Conservation (phyloP, 441 rosid genomes). For the Arabidopsis lyrata region DNA sequence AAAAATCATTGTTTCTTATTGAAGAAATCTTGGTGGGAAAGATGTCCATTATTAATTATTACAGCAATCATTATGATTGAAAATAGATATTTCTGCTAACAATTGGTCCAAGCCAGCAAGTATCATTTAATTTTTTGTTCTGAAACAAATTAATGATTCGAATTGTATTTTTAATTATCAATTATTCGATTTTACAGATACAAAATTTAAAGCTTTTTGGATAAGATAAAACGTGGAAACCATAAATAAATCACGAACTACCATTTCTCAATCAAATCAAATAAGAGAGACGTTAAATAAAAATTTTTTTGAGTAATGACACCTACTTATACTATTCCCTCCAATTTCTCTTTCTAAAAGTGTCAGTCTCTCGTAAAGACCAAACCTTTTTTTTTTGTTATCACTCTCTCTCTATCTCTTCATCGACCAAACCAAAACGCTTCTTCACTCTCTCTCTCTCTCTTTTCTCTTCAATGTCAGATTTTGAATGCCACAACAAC, state of each 20-base stretch:
- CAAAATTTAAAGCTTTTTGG: background rate
- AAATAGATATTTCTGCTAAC: slow-evolving; percentile 29
- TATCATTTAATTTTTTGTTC: slow-evolving; percentile 22
- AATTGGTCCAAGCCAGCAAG: slow-evolving; percentile 38
- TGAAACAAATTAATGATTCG: slow-evolving; percentile 1
- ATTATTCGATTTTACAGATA: slow-evolving; percentile 11
- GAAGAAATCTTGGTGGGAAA: slow-evolving; percentile 36
- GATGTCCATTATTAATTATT: slow-evolving; percentile 29
- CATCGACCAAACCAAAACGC: slow-evolving; percentile 27
- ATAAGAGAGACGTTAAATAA: slow-evolving; percentile 15
- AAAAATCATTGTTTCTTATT: background rate
- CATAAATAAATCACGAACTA: slow-evolving; percentile 25
- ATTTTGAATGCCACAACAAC: slow-evolving; percentile 34
- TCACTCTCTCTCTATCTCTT: slow-evolving; percentile 33
- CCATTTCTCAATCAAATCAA: slow-evolving; percentile 11
- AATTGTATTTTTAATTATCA: background rate
- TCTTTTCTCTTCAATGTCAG: slow-evolving; percentile 34
- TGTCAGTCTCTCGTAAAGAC: slow-evolving; percentile 34
- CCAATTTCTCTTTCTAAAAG: slow-evolving; percentile 30
- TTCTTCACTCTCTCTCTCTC: slow-evolving; percentile 20
- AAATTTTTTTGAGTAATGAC: background rate
- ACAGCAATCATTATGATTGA: slow-evolving; percentile 42
- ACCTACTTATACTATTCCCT: slow-evolving; percentile 41
- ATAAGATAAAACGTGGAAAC: slow-evolving; percentile 42
- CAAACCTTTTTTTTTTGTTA: slow-evolving; percentile 12